Base-by-base conservation (phyloP, 2,329 filamentous ascomycete species). In the Arachnomyces sp. region DNA sequence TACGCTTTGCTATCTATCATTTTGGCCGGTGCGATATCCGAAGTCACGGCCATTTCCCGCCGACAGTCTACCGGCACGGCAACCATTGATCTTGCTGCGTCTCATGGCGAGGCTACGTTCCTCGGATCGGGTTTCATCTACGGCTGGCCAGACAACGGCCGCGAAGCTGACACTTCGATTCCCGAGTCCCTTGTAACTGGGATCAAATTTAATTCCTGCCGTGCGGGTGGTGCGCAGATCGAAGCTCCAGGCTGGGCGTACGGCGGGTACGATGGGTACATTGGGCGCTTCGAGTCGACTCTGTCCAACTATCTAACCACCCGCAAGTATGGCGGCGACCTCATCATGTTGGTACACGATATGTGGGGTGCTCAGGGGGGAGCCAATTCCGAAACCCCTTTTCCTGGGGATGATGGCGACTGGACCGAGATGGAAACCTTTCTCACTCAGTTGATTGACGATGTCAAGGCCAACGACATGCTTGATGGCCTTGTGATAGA, bases 381-480 rank as follows among this genome's bases (percentile, higher is more conserved):
- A 25, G 51, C 57, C 5, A 64, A 66, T 17, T 52, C 55, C 1
- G 59, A 59, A 2, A 53, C 56, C 0, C 55, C 58, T 0, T 73
- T 61, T 36, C 72, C 72, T 1, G 72, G 72, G 2, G 71, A 75
- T 42, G 58, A 71, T 43, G 66, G 65, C 2, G 56, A 73, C 48
- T 76, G 70, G 70, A 53, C 57, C 1, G 48, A 56, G 13, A 70
- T 60, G 47, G 69, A 74, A 37, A 43, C 46, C 0, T 74, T 70
- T 39, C 44, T 72, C 1, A 54, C 58, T 0, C 59, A 60, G 15
- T 50, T 68, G 2, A 52, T 67, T 16, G 49, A 51, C 1, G 66
- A 60, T 38, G 53, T 68, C 9, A 60, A 58, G 17, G 53, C 51
- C 2, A 68, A 68, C 43, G 48, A 55, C 25, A 63, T 60, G 52